Conservation (phyloP, 306 rosid genomes). For the Calophaca sinica region DNA sequence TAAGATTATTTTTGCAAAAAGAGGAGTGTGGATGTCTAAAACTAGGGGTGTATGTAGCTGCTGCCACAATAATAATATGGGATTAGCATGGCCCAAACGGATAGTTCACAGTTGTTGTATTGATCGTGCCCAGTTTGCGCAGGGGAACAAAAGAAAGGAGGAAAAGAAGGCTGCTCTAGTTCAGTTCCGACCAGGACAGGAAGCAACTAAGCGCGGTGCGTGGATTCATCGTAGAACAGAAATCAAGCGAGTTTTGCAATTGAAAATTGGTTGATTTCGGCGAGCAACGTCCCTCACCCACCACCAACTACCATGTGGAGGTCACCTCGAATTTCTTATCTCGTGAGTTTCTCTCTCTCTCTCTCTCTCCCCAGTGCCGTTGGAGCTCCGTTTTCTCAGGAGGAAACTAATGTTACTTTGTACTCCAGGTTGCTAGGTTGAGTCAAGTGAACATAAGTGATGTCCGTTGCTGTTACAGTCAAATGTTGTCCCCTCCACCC, state of each 20-base stretch:
- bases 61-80: too few relatives aligned
- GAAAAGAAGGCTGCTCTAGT: too few relatives aligned
- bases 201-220: background rate
- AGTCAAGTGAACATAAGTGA: slow-evolving; percentile 6
- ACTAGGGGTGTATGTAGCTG: too few relatives aligned
- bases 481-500: slow-evolving; percentile 18
- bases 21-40: too few relatives aligned
- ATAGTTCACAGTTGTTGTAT: too few relatives aligned
- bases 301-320: slow-evolving; percentile 46
- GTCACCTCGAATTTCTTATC: slow-evolving; percentile 42
- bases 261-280: background rate
- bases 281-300: background rate
- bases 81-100: too few relatives aligned
- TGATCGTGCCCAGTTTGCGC: background rate
- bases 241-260: background rate
- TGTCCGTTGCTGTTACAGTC: slow-evolving; percentile 32
- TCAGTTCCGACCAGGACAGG: background rate
- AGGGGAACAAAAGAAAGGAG: background rate
- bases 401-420: background rate
- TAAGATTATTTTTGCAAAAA: too few relatives aligned
- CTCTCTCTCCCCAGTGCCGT: background rate
- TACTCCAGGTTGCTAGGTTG: slow-evolving; percentile 46
- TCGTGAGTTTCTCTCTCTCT: slow-evolving; percentile 43
- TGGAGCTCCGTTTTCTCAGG: background rate
- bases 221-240: background rate